phyloP scores from a whole-genome alignment of 2,329 filamentous ascomycete genomes.

The Cercospora sp. region DNA sequence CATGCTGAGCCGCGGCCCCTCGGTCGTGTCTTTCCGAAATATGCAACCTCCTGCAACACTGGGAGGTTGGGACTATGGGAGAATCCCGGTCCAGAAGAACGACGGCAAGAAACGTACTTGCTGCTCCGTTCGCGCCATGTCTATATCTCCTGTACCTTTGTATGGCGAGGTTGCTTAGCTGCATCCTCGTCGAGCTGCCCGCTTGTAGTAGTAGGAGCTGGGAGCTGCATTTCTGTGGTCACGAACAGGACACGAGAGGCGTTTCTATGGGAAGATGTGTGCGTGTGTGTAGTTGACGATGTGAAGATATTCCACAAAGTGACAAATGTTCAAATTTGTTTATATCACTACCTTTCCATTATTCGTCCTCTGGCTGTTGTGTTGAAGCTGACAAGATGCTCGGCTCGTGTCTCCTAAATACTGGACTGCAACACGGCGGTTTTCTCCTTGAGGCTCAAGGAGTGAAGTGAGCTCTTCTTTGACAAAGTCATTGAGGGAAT shows the following conservation, averaged over 20 bases:
- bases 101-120: constrained; percentile 40
- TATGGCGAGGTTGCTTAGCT: constrained; percentile 27
- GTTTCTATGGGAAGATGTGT: neutral
- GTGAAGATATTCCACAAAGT: constrained; percentile 5
- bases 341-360: neutral
- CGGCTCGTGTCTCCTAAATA: neutral
- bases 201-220: neutral
- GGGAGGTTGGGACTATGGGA: constrained; percentile 24
- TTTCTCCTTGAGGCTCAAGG: neutral
- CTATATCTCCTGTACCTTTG: constrained; percentile 28
- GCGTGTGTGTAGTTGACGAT: neutral
- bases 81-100: constrained; percentile 36
- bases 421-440: no score
- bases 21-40: constrained; percentile 27
- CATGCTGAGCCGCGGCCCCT: constrained; percentile 31
- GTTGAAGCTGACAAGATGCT: neutral
- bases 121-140: constrained; percentile 33
- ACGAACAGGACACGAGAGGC: constrained; percentile 14
- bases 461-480: neutral
- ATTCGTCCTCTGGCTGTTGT: neutral
- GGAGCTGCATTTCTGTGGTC: constrained; percentile 4
- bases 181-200: neutral
- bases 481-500: neutral
- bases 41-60: constrained; percentile 31
- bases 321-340: neutral